Conservation (phyloP, 805 yeast genomes). For the Candida caryicola region DNA sequence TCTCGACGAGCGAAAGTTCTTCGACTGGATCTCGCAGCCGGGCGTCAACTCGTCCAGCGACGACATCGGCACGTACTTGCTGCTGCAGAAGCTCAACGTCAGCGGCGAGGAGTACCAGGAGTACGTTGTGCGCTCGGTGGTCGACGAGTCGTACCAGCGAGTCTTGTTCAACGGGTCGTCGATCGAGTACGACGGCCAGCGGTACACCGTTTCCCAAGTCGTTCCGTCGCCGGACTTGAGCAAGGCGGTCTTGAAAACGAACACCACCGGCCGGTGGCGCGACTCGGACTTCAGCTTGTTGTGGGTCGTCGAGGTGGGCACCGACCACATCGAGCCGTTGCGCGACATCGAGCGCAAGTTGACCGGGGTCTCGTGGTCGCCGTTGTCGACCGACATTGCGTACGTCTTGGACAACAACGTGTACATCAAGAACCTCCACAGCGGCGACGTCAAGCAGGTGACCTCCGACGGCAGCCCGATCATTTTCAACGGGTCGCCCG, state of each 20-base stretch:
- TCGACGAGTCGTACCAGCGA: slow-evolving; percentile 43
- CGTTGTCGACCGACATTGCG: slow-evolving; percentile 52
- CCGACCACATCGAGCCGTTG: slow-evolving; percentile 9
- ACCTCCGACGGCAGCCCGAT: slow-evolving; percentile 52
- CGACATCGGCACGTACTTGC: slow-evolving; percentile 69
- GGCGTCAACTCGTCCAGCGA: slow-evolving; percentile 43
- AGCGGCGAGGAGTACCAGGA: slow-evolving; percentile 39
- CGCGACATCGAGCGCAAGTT: slow-evolving; percentile 21
- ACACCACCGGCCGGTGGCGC: slow-evolving; percentile 59
- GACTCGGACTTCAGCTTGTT: slow-evolving; percentile 46
- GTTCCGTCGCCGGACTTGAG: slow-evolving; percentile 66
- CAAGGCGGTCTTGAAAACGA: slow-evolving; percentile 57
- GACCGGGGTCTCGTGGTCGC: slow-evolving; percentile 63
- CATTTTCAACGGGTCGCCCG: slow-evolving; percentile 67
- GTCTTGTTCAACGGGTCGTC: slow-evolving; percentile 49
- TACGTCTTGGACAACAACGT: slow-evolving; percentile 58
- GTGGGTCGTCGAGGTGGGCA: slow-evolving; percentile 37
- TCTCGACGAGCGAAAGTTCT: slow-evolving; percentile 46
- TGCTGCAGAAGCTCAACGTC: too few species aligned
- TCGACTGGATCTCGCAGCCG: slow-evolving; percentile 70
- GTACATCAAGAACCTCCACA: slow-evolving; percentile 41
- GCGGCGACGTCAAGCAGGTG: slow-evolving; percentile 26
- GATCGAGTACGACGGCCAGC: slow-evolving; percentile 38
- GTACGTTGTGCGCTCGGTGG: slow-evolving; percentile 56
- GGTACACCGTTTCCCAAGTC: slow-evolving; percentile 50